Conservation (phyloP, 331 rosid genomes). For the Pyracantha coccinea region DNA sequence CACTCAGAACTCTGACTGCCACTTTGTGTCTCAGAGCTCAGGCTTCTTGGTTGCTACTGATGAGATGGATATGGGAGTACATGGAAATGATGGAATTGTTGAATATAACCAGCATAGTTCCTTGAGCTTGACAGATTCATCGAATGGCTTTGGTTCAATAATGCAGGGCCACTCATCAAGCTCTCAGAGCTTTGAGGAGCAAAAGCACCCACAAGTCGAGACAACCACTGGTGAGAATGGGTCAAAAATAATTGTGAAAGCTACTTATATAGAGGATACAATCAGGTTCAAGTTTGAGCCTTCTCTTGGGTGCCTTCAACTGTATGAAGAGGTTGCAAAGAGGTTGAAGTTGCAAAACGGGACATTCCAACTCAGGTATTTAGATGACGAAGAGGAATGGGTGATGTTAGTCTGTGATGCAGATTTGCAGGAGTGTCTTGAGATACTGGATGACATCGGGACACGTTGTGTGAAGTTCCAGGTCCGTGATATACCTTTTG, state of each 20-base stretch:
- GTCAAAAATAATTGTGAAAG: conserved; percentile 58
- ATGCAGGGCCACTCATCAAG: conserved; percentile 52
- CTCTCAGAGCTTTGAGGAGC: conserved; percentile 50
- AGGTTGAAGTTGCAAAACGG: conserved; percentile 64
- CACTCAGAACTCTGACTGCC: conserved; percentile 13
- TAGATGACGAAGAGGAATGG: conserved; percentile 89
- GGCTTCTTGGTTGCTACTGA: conserved; percentile 30
- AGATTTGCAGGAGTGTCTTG: conserved; percentile 72
- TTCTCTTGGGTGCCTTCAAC: conserved; percentile 39
- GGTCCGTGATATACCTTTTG: conserved; percentile 47
- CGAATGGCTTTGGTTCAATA: conserved; percentile 35
- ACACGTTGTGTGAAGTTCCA: conserved; percentile 45
- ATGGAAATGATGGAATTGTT: conserved; percentile 25
- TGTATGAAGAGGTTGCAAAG: conserved; percentile 64
- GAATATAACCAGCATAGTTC: conserved; percentile 42
- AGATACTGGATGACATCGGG: conserved; percentile 54
- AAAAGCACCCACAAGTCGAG: conserved; percentile 29
- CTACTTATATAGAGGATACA: conserved; percentile 58
- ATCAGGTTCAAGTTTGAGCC: conserved; percentile 69
- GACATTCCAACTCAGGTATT: conserved; percentile 63
- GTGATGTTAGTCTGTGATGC: conserved; percentile 64
- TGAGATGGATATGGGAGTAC: conserved; percentile 29
- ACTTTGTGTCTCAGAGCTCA: conserved; percentile 31
- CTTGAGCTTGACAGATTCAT: conserved; percentile 62
- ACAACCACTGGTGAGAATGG: conserved; percentile 28